Evolutionary conservation across 2,329 filamentous ascomycete species (phyloP).

Genomic region (Stagonosporopsis chrysanthemi): DNA sequence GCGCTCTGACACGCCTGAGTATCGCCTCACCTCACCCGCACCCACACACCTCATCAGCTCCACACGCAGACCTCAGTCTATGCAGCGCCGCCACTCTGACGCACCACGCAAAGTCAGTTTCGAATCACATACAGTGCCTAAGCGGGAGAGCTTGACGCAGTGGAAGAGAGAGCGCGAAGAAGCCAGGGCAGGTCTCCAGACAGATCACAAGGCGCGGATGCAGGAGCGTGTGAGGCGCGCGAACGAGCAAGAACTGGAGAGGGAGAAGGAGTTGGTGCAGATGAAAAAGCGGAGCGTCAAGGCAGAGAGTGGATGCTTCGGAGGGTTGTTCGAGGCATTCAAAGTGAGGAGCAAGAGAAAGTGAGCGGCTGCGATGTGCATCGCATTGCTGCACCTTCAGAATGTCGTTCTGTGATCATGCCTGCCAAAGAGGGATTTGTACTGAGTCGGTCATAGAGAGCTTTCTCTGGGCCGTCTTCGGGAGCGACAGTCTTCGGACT

Average conservation of each 20-base stretch:
- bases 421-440: not conserved
- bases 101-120: constrained; percentile 5
- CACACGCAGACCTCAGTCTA: not conserved
- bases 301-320: constrained; percentile 8
- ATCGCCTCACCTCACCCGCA: constrained; percentile 6
- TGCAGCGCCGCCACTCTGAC: constrained; percentile 1
- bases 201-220: constrained; percentile 26
- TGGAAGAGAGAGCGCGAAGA: constrained; percentile 39
- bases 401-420: not conserved
- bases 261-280: constrained; percentile 30
- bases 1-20: constrained; percentile 4
- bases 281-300: constrained; percentile 19
- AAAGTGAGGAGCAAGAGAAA: constrained; percentile 3
- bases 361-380: not conserved
- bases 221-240: constrained; percentile 37
- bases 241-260: constrained; percentile 40
- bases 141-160: constrained; percentile 29
- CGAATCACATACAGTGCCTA: constrained; percentile 20
- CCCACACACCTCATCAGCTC: not conserved
- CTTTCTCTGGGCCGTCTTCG: not conserved
- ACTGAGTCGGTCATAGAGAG: not conserved
- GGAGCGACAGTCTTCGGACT: not conserved
- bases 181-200: constrained; percentile 11
- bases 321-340: constrained; percentile 3
- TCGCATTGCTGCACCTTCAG: not conserved